Percentiles rank a stretch among this genome's conserved stretches.
phyloP scores from a whole-genome alignment of 1,284 basidiomycete species.

The Cutaneotrichosporon mucoides region DNA sequence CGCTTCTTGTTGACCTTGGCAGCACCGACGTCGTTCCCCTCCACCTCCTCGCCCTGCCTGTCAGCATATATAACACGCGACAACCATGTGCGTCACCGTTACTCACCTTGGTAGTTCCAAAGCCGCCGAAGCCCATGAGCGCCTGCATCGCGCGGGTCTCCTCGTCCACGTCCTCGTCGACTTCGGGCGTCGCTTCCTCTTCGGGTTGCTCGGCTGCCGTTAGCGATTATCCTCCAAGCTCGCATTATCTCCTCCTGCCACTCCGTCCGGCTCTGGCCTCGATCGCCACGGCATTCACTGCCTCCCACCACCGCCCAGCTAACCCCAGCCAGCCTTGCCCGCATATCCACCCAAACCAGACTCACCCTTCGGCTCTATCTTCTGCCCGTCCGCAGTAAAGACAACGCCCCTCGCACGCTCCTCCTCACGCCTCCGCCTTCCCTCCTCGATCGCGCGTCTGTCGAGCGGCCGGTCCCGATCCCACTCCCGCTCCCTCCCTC shows the following conservation, averaged over 20 bases:
- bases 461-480: constrained; percentile 35
- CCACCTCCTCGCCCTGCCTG: constrained; percentile 66
- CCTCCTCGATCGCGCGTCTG: constrained; percentile 46
- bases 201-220: constrained; percentile 30
- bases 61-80: not conserved
- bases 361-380: constrained; percentile 24
- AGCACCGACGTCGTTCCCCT: constrained; percentile 54
- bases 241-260: too few relatives aligned
- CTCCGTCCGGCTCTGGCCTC: too few relatives aligned
- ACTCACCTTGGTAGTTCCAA: constrained; percentile 81
- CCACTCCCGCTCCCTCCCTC: constrained; percentile 15
- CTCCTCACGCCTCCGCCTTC: constrained; percentile 43
- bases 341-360: not conserved
- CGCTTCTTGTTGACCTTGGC: constrained; percentile 78
- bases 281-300: too few relatives aligned
- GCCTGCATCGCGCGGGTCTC: constrained; percentile 73
- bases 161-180: constrained; percentile 64
- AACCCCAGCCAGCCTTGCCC: too few relatives aligned
- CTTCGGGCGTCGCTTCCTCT: constrained; percentile 57
- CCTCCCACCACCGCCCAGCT: too few relatives aligned
- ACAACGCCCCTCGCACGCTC: constrained; percentile 39
- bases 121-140: constrained; percentile 84
- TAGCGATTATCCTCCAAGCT: not conserved
- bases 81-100: not conserved
- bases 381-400: constrained; percentile 29